Conservation (phyloP, 1,284 basidiomycete species). For the Tetrapyrgos nigripes region DNA sequence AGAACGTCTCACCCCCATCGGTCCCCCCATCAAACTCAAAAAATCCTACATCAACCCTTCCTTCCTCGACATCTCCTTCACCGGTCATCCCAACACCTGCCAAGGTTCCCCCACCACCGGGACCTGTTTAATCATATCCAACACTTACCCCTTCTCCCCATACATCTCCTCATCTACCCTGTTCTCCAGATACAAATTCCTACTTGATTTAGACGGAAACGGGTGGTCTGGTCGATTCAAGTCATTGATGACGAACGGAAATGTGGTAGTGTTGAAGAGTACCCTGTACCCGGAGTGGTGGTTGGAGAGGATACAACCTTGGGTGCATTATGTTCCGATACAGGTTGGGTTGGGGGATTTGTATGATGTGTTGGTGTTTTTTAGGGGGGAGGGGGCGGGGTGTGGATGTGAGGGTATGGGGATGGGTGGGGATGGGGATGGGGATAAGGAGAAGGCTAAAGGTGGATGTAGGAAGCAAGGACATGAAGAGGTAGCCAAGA, state of each 20-base stretch:
- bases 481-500: conserved; percentile 54
- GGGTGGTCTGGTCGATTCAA: conserved; percentile 77
- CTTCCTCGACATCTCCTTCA: conserved; percentile 66
- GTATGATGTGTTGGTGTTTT: conserved; percentile 60
- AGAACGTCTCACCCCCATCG: conserved; percentile 40
- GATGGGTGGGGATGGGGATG: too few species aligned
- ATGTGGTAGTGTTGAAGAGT: conserved; percentile 69
- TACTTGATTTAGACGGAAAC: conserved; percentile 73
- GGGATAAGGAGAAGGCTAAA: too few species aligned
- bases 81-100: conserved; percentile 56
- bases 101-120: too few species aligned
- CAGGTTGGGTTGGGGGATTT: conserved; percentile 54
- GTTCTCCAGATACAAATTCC: conserved; percentile 66
- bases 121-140: conserved; percentile 44
- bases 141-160: conserved; percentile 58
- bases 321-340: conserved; percentile 64
- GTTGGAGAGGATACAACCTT: conserved; percentile 44
- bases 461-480: conserved; percentile 40
- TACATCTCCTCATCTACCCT: conserved; percentile 44
- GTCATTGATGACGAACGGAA: conserved; percentile 65
- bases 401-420: too few species aligned
- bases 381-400: too few species aligned
- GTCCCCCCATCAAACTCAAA: conserved; percentile 41
- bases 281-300: conserved; percentile 76
- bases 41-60: conserved; percentile 51